Percentiles rank a stretch among this genome's conserved stretches.
These are phyloP conservation scores for Colletotrichum falcatum DNA, from an alignment of 2,329 filamentous ascomycete species.

Conservation along the genomic window DNA sequence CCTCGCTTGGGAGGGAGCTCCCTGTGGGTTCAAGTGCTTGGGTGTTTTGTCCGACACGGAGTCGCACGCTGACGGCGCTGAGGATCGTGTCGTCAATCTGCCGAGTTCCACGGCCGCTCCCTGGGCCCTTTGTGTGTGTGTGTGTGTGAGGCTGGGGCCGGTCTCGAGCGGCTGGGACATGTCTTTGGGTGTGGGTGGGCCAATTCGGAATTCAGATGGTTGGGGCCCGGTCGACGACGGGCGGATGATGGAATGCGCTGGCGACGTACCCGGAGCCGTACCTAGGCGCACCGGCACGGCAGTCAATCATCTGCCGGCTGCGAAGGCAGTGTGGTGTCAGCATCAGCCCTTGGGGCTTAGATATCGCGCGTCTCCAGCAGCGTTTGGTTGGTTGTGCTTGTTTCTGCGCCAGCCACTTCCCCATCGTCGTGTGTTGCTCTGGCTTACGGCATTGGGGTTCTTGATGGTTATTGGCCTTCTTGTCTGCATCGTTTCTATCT, in stretches of 20 bases:
- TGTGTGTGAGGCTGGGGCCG: constrained; percentile 10
- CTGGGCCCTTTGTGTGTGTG: too few relatives aligned
- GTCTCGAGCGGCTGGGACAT: constrained; percentile 29
- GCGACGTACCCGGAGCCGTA: background rate
- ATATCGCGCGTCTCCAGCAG: background rate
- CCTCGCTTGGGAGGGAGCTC: constrained; percentile 2
- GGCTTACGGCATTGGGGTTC: background rate
- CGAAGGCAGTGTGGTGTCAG: background rate
- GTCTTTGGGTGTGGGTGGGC: background rate
- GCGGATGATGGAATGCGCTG: background rate
- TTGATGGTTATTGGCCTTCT: constrained; percentile 1
- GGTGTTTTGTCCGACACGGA: constrained; percentile 4
- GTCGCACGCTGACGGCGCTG: constrained; percentile 6
- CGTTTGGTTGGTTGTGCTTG: background rate
- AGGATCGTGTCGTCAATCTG: constrained; percentile 27
- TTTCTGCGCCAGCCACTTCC: background rate
- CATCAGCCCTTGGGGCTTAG: constrained; percentile 2
- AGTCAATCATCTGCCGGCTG: constrained; percentile 5
- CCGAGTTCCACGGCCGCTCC: constrained; percentile 25
- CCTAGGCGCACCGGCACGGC: background rate
- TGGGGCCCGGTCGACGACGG: constrained; percentile 9
- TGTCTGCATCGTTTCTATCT: constrained; percentile 5
- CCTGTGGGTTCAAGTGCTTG: constrained; percentile 11
- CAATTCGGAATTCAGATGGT: constrained; percentile 17
- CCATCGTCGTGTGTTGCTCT: background rate